Percentiles rank a stretch among this genome's conserved stretches.
These are phyloP conservation scores for Sambucus nigra DNA, from an alignment of 129 eudicot species.

Conservation along the genomic window DNA sequence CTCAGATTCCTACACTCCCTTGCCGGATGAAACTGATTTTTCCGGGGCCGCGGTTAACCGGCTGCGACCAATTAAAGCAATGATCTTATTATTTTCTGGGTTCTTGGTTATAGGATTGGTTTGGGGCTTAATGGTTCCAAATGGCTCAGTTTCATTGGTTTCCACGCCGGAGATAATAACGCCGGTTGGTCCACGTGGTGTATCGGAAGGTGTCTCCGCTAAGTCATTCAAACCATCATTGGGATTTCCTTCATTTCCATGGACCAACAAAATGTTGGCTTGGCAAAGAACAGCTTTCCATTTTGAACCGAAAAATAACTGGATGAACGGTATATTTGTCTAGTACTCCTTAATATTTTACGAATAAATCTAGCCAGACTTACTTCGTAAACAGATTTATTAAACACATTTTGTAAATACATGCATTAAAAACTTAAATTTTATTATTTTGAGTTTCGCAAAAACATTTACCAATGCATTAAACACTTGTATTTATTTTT, in stretches of 20 bases:
- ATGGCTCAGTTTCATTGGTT: not conserved
- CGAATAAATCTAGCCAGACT: too few relatives aligned
- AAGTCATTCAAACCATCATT: slow-evolving; percentile 12
- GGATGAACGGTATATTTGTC: slow-evolving; percentile 51
- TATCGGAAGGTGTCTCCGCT: slow-evolving; percentile 26
- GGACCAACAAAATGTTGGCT: slow-evolving; percentile 22
- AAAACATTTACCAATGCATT: too few relatives aligned
- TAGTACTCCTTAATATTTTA: too few relatives aligned
- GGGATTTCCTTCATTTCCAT: slow-evolving; percentile 11
- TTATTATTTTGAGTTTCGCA: too few relatives aligned
- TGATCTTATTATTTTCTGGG: not conserved
- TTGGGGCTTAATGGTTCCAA: not conserved
- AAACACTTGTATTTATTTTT: too few relatives aligned
- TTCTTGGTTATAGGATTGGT: not conserved
- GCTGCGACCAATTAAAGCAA: not conserved
- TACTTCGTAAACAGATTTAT: too few relatives aligned
- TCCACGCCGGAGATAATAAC: not conserved
- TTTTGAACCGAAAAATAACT: slow-evolving; percentile 33
- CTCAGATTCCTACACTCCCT: too few relatives aligned
- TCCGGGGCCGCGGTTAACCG: too few relatives aligned
- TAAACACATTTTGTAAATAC: too few relatives aligned
- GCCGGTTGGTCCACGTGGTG: slow-evolving; percentile 15
- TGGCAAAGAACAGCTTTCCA: slow-evolving; percentile 37
- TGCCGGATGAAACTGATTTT: not conserved
- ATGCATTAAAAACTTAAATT: too few relatives aligned